Base-by-base conservation (phyloP, 345 rosid genomes). In the Alliaria petiolata region DNA sequence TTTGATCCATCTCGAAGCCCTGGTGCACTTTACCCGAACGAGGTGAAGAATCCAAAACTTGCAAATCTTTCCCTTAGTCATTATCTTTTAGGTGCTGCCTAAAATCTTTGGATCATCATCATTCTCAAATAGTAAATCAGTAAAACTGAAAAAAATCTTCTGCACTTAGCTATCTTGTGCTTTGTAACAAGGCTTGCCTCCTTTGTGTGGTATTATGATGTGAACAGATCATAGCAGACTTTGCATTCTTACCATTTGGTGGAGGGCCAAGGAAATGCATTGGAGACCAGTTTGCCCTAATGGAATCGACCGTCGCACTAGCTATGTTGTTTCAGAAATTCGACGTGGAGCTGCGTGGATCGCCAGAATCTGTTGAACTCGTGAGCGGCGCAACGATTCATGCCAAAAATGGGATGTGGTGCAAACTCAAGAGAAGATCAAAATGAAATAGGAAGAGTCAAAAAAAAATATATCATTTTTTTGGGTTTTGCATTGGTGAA, bases 181-280 rank as follows among this genome's bases (percentile, higher is more conserved):
- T 43, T 36, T 44, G 33, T 75, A 34, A 76, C 45, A 1, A 42
- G 3, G 34, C 31, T 55, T n/a, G 65, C 45, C 58, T 47, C 55
- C 52, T 47, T 60, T 53, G 49, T 70, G 10, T 72, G 60, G 6
- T 40, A 17, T 55, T 22, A 30, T 65, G 51, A 62, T 62, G 70
- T 62, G 15, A 62, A 76, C 91, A 93, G 98, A 78, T 89, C 9
- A 62, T 85, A 76, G 75, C 97, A 30, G 98, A 93, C 76, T 93
- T 87, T 74, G 88, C 98, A 0, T 89, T 90, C 83, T 77, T 90
- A 76, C 96, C 96, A 12, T 93, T 93, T 26, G 98, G 98, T 0
- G 98, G 97, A 13, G 98, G 98, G 10, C 93, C 95, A 10, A 83
- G 97, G 76, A 93, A 90, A 80, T 93, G 97, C 50, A 89, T 93